Evolutionary conservation across 306 rosid genomes (phyloP).

Genomic region (Abrus pulchellus): DNA sequence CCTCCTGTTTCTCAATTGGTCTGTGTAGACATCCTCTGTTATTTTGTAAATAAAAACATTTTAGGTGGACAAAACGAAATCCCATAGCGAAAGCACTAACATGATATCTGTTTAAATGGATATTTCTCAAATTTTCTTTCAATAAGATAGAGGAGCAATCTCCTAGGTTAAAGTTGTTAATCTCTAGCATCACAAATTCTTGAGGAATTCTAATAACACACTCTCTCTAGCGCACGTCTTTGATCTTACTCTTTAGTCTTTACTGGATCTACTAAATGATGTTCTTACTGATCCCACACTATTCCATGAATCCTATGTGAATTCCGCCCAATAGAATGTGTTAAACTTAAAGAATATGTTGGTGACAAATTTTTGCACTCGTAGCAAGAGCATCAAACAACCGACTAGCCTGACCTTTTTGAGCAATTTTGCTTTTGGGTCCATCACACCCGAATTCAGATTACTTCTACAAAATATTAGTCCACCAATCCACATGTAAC

Average conservation of each 20-base stretch:
- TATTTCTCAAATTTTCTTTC: neutral
- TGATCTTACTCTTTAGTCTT: neutral
- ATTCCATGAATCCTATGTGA: neutral
- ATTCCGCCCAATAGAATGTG: neutral
- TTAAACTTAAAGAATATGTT: neutral
- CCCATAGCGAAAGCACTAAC: neutral
- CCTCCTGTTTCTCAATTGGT: constrained; percentile 18
- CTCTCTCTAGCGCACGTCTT: neutral
- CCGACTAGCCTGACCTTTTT: neutral
- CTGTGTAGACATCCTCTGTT: neutral
- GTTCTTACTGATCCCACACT: neutral
- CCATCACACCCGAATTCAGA: neutral
- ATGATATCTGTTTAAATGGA: neutral
- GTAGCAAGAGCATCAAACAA: neutral
- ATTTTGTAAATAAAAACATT: neutral
- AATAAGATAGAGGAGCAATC: neutral
- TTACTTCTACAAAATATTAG: neutral
- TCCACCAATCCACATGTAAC: neutral
- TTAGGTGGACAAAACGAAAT: constrained; percentile 10
- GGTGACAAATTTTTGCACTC: neutral
- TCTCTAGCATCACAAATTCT: neutral
- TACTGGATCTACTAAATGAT: neutral
- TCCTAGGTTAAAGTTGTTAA: neutral
- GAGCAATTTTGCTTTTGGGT: neutral
- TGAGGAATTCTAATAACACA: neutral